phyloP scores from a whole-genome alignment of 345 rosid genomes.

The Punica granatum region DNA sequence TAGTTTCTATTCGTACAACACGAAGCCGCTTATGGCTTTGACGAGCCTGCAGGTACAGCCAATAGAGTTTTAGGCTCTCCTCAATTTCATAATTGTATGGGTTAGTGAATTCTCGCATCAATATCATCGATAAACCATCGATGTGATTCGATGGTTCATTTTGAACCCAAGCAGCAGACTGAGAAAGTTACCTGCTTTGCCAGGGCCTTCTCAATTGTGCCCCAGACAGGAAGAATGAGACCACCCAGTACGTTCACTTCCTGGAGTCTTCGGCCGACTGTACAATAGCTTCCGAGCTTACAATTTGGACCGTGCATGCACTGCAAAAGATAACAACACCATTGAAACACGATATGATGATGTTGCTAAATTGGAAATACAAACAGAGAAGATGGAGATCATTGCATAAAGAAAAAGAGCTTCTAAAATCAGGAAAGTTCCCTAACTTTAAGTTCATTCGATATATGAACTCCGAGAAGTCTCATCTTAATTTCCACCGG shows the following conservation, averaged over 20 bases:
- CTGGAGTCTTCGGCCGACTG: slow-evolving; percentile 91
- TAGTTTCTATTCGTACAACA: slow-evolving; percentile 84
- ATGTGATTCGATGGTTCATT: too few species aligned
- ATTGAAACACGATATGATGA: background rate
- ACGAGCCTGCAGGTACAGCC: slow-evolving; percentile 49
- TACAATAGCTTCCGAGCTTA: slow-evolving; percentile 79
- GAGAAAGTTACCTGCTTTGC: slow-evolving; percentile 64
- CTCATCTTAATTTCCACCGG: too few species aligned
- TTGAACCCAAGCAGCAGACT: background rate
- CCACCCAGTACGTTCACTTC: slow-evolving; percentile 97
- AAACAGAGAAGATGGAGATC: background rate
- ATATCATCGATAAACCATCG: too few species aligned
- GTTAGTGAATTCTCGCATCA: too few species aligned
- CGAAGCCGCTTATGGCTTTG: slow-evolving; percentile 82
- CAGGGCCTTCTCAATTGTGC: slow-evolving; percentile 91
- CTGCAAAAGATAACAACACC: slow-evolving; percentile 30
- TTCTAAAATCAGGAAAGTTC: too few species aligned
- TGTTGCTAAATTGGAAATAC: background rate
- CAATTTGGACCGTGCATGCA: slow-evolving; percentile 99
- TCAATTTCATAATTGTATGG: background rate
- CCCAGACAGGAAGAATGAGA: slow-evolving; percentile 97
- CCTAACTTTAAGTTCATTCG: too few species aligned
- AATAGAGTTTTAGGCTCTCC: background rate
- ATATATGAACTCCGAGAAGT: too few species aligned
- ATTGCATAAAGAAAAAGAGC: background rate